These are phyloP conservation scores for Nakataea oryzae DNA, from an alignment of 2,329 filamentous ascomycete genomes.

Conservation along the genomic window DNA sequence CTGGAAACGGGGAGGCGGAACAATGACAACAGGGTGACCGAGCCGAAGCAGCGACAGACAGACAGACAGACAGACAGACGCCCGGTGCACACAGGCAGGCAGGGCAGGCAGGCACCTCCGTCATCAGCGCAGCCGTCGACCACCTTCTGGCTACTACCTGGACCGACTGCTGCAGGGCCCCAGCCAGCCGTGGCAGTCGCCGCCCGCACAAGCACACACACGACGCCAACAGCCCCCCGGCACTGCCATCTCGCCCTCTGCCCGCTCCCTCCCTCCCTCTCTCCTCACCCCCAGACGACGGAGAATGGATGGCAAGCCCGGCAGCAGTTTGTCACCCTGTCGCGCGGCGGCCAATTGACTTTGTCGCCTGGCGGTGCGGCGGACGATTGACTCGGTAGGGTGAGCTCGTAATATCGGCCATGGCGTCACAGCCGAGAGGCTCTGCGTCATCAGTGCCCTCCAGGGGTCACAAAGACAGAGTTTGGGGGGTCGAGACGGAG, in stretches of 20 bases:
- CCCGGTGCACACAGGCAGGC: neutral
- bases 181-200: too few species aligned
- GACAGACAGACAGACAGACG: neutral
- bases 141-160: too few species aligned
- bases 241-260: neutral
- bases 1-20: neutral
- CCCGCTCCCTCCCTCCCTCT: neutral
- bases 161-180: too few species aligned
- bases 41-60: neutral
- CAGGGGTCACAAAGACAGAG: neutral
- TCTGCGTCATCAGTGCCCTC: neutral
- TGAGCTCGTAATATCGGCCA: neutral
- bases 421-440: neutral
- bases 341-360: neutral
- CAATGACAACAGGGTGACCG: neutral
- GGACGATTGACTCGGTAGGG: neutral
- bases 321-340: neutral
- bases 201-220: neutral
- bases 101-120: neutral
- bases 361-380: neutral
- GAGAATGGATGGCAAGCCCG: neutral
- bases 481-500: neutral
- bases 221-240: neutral
- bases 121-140: neutral
- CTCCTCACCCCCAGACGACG: too few species aligned